A percentile compares a stretch with the other conserved stretches of the same genome.
These are phyloP conservation scores for Inga leiocalycina DNA, from an alignment of 306 rosid genomes.

Conservation along the genomic window DNA sequence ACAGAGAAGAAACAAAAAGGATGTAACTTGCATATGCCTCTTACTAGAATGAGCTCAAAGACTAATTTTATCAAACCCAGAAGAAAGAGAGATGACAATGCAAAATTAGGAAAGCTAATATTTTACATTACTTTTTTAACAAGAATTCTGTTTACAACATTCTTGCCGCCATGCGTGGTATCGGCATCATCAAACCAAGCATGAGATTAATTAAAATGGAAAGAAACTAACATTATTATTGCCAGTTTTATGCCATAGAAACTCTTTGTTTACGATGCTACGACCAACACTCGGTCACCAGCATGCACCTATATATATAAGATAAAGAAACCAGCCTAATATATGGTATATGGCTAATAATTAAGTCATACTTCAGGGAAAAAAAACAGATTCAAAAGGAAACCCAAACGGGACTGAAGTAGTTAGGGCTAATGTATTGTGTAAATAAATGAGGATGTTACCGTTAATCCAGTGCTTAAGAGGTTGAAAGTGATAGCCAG, in stretches of 20 bases:
- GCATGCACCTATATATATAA: neutral
- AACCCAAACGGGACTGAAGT: neutral
- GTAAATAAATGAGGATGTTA: slow-evolving; percentile 16
- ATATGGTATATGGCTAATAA: neutral
- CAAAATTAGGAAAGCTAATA: neutral
- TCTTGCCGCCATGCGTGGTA: neutral
- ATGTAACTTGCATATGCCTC: neutral
- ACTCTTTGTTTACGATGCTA: neutral
- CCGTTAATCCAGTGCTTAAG: slow-evolving; percentile 86
- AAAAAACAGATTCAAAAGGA: neutral
- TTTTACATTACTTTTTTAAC: neutral
- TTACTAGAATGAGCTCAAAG: neutral
- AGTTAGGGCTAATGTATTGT: neutral
- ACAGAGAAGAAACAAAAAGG: neutral
- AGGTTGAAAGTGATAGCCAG: slow-evolving; percentile 86
- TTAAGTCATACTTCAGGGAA: neutral
- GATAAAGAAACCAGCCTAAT: neutral
- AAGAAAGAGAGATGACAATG: neutral
- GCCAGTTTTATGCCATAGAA: neutral
- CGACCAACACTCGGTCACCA: neutral
- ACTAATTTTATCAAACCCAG: neutral
- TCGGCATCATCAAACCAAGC: slow-evolving; percentile 1
- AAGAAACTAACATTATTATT: neutral
- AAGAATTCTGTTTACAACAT: neutral
- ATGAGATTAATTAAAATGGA: neutral